Conservation (phyloP, 164 flowering plant species). For the Cinnamomum chago region DNA sequence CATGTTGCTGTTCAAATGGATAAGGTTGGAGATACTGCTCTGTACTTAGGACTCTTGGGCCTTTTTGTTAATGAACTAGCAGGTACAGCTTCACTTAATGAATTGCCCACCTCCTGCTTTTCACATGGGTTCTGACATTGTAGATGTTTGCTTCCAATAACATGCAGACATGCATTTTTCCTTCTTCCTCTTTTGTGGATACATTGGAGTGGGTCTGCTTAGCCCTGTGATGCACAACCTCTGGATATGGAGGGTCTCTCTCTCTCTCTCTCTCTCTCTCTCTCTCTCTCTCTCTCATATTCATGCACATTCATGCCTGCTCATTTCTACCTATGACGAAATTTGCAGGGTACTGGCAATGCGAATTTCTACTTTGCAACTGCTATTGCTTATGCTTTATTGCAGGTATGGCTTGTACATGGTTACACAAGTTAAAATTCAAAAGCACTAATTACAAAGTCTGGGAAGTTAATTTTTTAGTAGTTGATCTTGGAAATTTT, state of each 20-base stretch:
- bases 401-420: slow-evolving; percentile 54
- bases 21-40: slow-evolving; percentile 90
- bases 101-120: neutral
- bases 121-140: slow-evolving; percentile 2
- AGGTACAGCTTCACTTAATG: slow-evolving; percentile 39
- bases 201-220: slow-evolving; percentile 77
- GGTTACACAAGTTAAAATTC: neutral
- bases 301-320: neutral
- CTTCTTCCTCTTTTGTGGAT: slow-evolving; percentile 88
- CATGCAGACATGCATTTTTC: slow-evolving; percentile 84
- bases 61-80: slow-evolving; percentile 79
- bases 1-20: slow-evolving; percentile 8
- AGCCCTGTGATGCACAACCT: slow-evolving; percentile 99
- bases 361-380: slow-evolving; percentile 96
- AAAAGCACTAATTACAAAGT: neutral
- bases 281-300: neutral
- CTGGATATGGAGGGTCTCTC: slow-evolving; percentile 95
- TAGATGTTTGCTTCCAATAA: slow-evolving; percentile 5
- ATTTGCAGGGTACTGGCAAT: slow-evolving; percentile 91
- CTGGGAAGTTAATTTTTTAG: too few species aligned
- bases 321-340: slow-evolving; percentile 6
- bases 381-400: slow-evolving; percentile 84
- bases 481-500: too few species aligned
- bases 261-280: slow-evolving; percentile 20
- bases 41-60: slow-evolving; percentile 74